Percentiles rank a stretch among this genome's conserved stretches.
Evolutionary conservation across 352 stramenopile genomes (phyloP).

Genomic region (Globisporangium megalacanthum): DNA sequence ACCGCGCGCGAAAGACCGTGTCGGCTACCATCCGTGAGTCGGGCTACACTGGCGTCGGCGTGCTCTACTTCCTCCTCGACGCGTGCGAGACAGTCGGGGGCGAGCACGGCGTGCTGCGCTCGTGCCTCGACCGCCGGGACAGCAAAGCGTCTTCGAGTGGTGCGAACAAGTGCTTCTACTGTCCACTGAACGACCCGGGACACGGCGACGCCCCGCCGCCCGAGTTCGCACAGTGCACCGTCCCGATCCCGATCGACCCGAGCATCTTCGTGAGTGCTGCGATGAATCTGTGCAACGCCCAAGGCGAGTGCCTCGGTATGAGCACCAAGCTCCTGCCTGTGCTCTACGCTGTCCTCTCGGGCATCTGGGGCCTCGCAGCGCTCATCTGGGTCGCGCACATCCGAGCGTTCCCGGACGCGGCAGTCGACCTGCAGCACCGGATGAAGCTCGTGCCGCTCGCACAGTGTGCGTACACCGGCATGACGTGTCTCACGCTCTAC

Average conservation of each 20-base stretch:
- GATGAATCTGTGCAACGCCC: slow-evolving; percentile 48
- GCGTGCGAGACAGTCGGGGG: slow-evolving; percentile 50
- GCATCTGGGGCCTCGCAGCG: slow-evolving; percentile 27
- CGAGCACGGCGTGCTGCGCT: slow-evolving; percentile 34
- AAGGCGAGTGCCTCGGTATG: slow-evolving; percentile 31
- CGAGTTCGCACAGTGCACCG: slow-evolving; percentile 20
- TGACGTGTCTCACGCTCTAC: slow-evolving; percentile 29
- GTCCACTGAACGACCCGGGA: slow-evolving; percentile 27
- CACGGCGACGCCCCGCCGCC: slow-evolving; percentile 9
- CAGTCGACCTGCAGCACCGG: slow-evolving; percentile 45
- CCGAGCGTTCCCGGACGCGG: slow-evolving; percentile 31
- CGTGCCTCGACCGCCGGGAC: slow-evolving; percentile 25
- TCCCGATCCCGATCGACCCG: slow-evolving; percentile 28
- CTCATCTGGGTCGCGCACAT: slow-evolving; percentile 54
- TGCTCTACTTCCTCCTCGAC: slow-evolving; percentile 44
- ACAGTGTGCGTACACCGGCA: slow-evolving; percentile 22
- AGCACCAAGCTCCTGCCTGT: slow-evolving; percentile 13
- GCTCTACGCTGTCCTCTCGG: slow-evolving; percentile 29
- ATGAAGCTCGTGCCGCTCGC: slow-evolving; percentile 48
- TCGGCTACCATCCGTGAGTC: slow-evolving; percentile 5
- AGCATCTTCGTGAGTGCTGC: slow-evolving; percentile 29
- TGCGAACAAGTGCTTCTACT: slow-evolving; percentile 34
- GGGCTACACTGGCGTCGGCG: slow-evolving; percentile 13
- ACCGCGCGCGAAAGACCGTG: slow-evolving; percentile 28
- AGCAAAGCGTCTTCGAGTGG: slow-evolving; percentile 3